A percentile compares a stretch with the other conserved stretches of the same genome.
These are phyloP conservation scores for Pelargonium australe DNA, from an alignment of 441 rosid genomes.

Conservation along the genomic window DNA sequence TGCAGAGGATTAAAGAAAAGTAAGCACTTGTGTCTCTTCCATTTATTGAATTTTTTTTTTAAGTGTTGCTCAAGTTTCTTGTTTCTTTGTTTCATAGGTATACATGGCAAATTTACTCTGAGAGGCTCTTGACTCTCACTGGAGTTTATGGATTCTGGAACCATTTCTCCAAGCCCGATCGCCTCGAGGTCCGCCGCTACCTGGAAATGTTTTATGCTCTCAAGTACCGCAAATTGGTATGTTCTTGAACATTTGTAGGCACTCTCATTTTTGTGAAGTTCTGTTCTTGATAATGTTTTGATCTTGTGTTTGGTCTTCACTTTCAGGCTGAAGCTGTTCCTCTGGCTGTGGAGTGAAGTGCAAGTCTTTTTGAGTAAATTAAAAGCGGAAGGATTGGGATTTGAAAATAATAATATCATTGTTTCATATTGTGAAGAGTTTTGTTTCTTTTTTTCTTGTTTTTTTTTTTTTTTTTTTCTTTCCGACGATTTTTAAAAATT, in stretches of 20 bases:
- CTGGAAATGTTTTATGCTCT: constrained; percentile 93
- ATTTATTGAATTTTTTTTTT: too few relatives aligned
- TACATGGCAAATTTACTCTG: constrained; percentile 86
- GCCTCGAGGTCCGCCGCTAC: constrained; percentile 81
- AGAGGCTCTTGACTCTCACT: constrained; percentile 77
- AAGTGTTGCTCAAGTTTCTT: too few relatives aligned
- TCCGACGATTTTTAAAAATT: constrained; percentile 26
- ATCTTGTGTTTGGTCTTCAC: background rate
- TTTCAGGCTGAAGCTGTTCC: constrained; percentile 91
- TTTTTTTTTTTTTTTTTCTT: background rate
- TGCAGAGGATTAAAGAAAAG: constrained; percentile 81
- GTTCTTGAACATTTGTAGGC: background rate
- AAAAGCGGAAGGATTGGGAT: constrained; percentile 10
- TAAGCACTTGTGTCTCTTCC: constrained; percentile 19
- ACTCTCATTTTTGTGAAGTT: background rate
- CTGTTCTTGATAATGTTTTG: background rate
- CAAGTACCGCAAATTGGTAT: constrained; percentile 78
- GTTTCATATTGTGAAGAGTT: constrained; percentile 25
- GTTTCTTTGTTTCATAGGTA: constrained; percentile 36
- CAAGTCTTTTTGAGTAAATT: background rate
- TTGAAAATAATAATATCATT: constrained; percentile 27
- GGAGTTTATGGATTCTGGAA: constrained; percentile 98
- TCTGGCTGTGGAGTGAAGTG: constrained; percentile 41
- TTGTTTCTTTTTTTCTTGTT: constrained; percentile 11
- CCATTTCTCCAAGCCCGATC: constrained; percentile 90